Evolutionary conservation across 192 early-diverging fungal species (phyloP).

Genomic region (Polychytrium aggregatum): DNA sequence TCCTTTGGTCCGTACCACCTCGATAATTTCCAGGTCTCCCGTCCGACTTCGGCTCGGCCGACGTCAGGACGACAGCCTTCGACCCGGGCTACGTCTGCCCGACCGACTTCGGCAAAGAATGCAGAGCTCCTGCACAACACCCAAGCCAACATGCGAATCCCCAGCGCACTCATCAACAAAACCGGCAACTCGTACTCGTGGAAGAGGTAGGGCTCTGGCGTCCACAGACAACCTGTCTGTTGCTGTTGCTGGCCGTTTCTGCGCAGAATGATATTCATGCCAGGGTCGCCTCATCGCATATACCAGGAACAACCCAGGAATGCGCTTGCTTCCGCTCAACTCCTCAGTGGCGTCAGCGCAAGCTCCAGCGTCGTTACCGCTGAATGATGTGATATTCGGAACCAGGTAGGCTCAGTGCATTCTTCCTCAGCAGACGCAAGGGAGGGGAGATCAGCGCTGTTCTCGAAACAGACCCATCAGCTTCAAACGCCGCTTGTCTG

Average conservation of each 20-base stretch:
- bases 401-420: slow-evolving; percentile 17
- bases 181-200: slow-evolving; percentile 2
- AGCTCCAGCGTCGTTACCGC: neutral
- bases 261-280: neutral
- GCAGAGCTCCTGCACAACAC: no score
- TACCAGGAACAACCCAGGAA: slow-evolving; percentile 10
- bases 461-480: no score
- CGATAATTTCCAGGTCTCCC: slow-evolving; percentile 3
- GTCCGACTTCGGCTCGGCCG: slow-evolving; percentile 17
- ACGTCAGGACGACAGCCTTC: slow-evolving; percentile 12
- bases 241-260: neutral
- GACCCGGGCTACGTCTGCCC: slow-evolving; percentile 9
- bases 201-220: slow-evolving; percentile 6
- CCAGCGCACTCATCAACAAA: slow-evolving; percentile 2
- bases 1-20: neutral
- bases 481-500: neutral
- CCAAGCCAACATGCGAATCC: slow-evolving; percentile 3
- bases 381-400: slow-evolving; percentile 27
- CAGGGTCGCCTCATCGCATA: neutral
- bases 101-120: no score
- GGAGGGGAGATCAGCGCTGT: no score
- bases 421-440: no score
- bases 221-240: slow-evolving; percentile 9
- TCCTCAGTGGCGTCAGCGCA: slow-evolving; percentile 2
- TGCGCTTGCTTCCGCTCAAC: slow-evolving; percentile 21